These are phyloP conservation scores for Phytophthora cryptogea DNA, from an alignment of 352 stramenopile species.

Conservation along the genomic window DNA sequence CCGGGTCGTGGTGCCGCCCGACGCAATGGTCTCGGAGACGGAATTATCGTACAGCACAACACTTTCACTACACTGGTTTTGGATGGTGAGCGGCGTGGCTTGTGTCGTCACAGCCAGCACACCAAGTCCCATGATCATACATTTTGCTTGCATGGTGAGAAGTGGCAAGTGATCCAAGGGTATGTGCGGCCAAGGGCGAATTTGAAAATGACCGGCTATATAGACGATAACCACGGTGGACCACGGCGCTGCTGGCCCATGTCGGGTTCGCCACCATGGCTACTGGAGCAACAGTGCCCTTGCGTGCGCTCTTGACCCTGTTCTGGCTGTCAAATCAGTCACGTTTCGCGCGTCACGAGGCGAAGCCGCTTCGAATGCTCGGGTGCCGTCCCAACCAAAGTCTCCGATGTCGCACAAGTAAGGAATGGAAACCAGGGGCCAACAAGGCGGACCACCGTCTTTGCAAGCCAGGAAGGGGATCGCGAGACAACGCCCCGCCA, in stretches of 20 bases:
- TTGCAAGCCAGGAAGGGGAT: neutral
- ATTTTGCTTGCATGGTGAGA: constrained; percentile 16
- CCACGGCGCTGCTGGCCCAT: neutral
- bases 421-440: neutral
- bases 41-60: constrained; percentile 64
- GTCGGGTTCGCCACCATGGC: neutral
- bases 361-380: constrained; percentile 22
- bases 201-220: constrained; percentile 23
- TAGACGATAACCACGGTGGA: constrained; percentile 1
- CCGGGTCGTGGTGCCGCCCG: constrained; percentile 37
- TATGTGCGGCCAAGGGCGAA: constrained; percentile 4
- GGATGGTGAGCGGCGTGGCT: constrained; percentile 41
- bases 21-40: constrained; percentile 41
- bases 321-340: constrained; percentile 11
- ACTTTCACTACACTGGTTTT: constrained; percentile 48
- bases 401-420: constrained; percentile 7
- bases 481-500: constrained; percentile 8
- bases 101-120: constrained; percentile 19
- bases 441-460: constrained; percentile 1
- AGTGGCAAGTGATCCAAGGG: constrained; percentile 1
- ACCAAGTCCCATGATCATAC: constrained; percentile 6
- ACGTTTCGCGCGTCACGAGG: constrained; percentile 9
- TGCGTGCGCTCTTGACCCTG: constrained; percentile 22
- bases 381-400: constrained; percentile 11
- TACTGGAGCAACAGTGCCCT: constrained; percentile 20